Evolutionary conservation across 1,139 yeast genomes (phyloP), one percentile per base, ranked within the genome.

Genomic region (Yamadazyma kanchanaburiensis): DNA sequence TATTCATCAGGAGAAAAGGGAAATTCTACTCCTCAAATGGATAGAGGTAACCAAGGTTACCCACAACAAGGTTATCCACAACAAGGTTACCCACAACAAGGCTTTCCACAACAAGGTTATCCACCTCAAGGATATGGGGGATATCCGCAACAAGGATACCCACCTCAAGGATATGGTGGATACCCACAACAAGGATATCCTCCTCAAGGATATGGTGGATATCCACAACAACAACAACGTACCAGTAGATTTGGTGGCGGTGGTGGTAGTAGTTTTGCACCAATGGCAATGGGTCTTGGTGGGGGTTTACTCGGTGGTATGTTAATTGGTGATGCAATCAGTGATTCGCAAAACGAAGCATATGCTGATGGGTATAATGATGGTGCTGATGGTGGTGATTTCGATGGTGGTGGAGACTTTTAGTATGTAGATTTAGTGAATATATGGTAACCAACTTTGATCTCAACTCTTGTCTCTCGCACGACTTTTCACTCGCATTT

Each of bases 221-320:
- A 41, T 26, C 26, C 26, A 5, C 53, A 38, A 30, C 48, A 32
- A 19, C 48, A 39, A 24, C 29, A 40, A 33, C 33, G 50, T 24
- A 42, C 46, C 25, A 35, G 49, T 25, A 39, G 45, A 30, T 70
- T 77, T 11, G 74, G 78, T 21, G 48, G 76, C 26, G 38, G 37
- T 21, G 31, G 37, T 17, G 36, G 35, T 11, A 22, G 35, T 15
- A 30, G 39, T 14, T 22, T 32, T 12, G 31, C 38, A 27, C 42
- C 43, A 15, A 38, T 41, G 60, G 77, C 82, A 17, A 54, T 80
- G 49, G 95, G 94, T 44, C 81, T 78, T 1, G 94, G 91, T 43
- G 91, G 83, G 18, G 95, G 95, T 57, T 50, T 84, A 34, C 56
- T 84, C 5, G 94, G 94, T 35, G 94, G 94, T 37, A 60, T 78